Conservation (phyloP, 208 protist species). For the Acanthamoeba castellanii region DNA sequence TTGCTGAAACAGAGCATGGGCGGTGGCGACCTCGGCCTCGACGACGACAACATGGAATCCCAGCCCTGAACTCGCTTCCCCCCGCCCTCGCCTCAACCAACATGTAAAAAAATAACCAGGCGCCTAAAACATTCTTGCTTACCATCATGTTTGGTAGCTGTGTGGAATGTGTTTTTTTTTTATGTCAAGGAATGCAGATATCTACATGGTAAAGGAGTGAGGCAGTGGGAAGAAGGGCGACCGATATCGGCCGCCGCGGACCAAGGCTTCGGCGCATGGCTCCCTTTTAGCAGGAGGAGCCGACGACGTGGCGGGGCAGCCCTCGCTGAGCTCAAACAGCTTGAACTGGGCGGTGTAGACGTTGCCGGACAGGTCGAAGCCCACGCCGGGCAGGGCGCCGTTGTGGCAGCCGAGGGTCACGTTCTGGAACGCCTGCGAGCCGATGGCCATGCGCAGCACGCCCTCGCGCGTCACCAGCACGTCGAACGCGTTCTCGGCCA, state of each 20-base stretch:
- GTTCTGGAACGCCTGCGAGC: neutral
- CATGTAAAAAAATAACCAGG: neutral
- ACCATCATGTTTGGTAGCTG: no score
- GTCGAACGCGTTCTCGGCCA: slow-evolving; percentile 29
- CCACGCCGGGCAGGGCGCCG: neutral
- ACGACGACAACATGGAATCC: neutral
- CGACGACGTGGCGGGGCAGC: neutral
- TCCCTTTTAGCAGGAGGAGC: neutral
- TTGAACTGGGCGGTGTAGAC: slow-evolving; percentile 34
- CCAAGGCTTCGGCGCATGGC: no score
- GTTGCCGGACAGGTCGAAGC: slow-evolving; percentile 18
- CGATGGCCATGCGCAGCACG: neutral
- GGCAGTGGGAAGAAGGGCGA: neutral
- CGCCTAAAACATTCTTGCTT: no score
- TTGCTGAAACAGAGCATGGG: slow-evolving; percentile 12
- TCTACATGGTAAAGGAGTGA: neutral
- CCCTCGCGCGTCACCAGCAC: neutral
- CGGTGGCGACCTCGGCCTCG: neutral
- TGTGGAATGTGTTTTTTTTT: neutral
- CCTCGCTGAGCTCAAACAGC: neutral
- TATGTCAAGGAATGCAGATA: neutral
- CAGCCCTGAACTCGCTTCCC: neutral
- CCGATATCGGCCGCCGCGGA: no score
- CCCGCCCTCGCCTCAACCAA: no score
- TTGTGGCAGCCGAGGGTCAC: slow-evolving; percentile 23